phyloP scores from a whole-genome alignment of 2,329 filamentous ascomycete species.

The Verticillium klebahnii region DNA sequence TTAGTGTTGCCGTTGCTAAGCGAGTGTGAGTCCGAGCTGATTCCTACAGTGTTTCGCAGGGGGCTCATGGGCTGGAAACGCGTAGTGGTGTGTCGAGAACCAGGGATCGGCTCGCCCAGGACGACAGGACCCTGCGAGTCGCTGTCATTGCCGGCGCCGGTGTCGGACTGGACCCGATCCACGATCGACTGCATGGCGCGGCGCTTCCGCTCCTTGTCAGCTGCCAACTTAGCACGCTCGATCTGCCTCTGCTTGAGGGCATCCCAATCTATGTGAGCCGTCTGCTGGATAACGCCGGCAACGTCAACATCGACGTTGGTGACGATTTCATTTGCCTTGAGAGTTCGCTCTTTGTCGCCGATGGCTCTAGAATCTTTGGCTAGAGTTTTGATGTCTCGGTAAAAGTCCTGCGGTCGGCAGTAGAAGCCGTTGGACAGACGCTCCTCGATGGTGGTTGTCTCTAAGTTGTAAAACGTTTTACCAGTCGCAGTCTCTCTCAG shows the following conservation, averaged over 20 bases:
- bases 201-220: conserved; percentile 60
- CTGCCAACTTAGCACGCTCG: conserved; percentile 54
- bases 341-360: conserved; percentile 75
- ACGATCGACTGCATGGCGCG: conserved; percentile 53
- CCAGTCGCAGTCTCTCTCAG: conserved; percentile 69
- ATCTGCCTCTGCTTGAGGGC: conserved; percentile 71
- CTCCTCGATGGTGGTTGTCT: conserved; percentile 89
- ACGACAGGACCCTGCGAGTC: conserved; percentile 53
- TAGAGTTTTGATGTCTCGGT: conserved; percentile 79
- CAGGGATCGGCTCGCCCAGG: conserved; percentile 61
- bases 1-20: conserved; percentile 54
- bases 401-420: conserved; percentile 81
- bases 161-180: conserved; percentile 46
- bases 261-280: conserved; percentile 72
- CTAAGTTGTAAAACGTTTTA: conserved; percentile 93
- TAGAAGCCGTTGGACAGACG: conserved; percentile 97
- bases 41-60: conserved; percentile 55
- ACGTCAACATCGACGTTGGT: conserved; percentile 95
- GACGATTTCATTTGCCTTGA: conserved; percentile 87
- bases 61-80: conserved; percentile 53
- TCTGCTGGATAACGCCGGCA: conserved; percentile 65
- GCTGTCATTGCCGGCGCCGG: conserved; percentile 44
- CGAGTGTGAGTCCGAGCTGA: conserved; percentile 31
- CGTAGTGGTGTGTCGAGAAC: conserved; percentile 41
- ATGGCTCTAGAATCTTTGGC: conserved; percentile 78